Conservation (phyloP, 192 early-diverging fungal genomes). For the Thamnidium elegans region DNA sequence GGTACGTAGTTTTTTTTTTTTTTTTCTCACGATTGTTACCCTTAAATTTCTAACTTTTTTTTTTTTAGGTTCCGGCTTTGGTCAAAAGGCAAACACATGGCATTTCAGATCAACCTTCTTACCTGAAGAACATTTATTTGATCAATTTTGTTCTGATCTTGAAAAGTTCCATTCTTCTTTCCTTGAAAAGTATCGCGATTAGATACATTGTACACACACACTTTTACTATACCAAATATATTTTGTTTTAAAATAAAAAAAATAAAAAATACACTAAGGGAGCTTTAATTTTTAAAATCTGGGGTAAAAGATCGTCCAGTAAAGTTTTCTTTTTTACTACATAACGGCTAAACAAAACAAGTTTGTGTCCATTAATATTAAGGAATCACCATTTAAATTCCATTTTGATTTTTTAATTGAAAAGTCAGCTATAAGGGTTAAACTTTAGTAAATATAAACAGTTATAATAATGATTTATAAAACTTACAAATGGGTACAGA, state of each 20-base stretch:
- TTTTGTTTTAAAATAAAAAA: constrained; percentile 4
- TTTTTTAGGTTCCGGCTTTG: constrained; percentile 68
- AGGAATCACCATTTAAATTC: constrained; percentile 67
- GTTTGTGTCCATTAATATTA: constrained; percentile 71
- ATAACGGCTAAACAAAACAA: constrained; percentile 59
- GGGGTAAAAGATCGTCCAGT: too few relatives aligned
- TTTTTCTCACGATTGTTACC: constrained; percentile 11
- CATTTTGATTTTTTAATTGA: constrained; percentile 56
- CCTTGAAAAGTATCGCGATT: constrained; percentile 40
- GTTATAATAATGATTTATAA: background rate
- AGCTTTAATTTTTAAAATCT: too few relatives aligned
- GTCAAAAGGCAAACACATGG: constrained; percentile 83
- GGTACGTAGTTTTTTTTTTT: constrained; percentile 40
- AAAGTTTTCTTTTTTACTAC: background rate
- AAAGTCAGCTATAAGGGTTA: constrained; percentile 68
- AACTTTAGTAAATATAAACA: too few relatives aligned
- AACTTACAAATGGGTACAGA: constrained; percentile 51
- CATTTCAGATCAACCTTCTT: constrained; percentile 97
- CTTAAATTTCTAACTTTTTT: background rate
- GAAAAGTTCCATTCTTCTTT: constrained; percentile 76
- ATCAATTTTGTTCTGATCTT: constrained; percentile 76
- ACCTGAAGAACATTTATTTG: constrained; percentile 89
- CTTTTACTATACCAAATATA: background rate
- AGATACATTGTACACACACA: background rate
- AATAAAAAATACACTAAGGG: background rate